Percentiles rank a stretch among this genome's conserved stretches.
Evolutionary conservation across 1,139 yeast species (phyloP).

Genomic region (Insectozyma bohioensis): DNA sequence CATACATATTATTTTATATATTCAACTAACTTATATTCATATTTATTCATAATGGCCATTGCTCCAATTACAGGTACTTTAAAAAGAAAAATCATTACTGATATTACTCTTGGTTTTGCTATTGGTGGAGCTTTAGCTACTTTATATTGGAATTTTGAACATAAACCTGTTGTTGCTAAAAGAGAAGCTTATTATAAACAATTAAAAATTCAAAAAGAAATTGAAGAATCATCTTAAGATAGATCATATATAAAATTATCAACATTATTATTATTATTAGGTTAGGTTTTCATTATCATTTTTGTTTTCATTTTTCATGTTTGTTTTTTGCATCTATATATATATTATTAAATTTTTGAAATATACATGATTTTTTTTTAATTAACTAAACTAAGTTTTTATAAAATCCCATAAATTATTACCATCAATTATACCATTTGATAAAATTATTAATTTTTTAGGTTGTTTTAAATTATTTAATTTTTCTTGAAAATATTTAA

Average conservation of each 20-base stretch:
- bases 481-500: conserved; percentile 52
- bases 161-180: conserved; percentile 65
- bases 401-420: conserved; percentile 26
- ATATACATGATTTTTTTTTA: not conserved
- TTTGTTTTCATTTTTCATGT: not conserved
- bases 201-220: conserved; percentile 70
- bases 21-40: too few relatives aligned
- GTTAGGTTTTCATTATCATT: not conserved
- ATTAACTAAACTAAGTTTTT: conserved; percentile 2
- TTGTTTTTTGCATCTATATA: too few relatives aligned
- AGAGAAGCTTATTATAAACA: conserved; percentile 88
- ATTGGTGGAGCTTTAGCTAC: conserved; percentile 38
- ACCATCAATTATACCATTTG: conserved; percentile 58
- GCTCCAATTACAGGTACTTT: conserved; percentile 89
- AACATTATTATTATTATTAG: not conserved
- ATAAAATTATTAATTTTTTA: conserved; percentile 50
- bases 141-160: conserved; percentile 44
- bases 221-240: conserved; percentile 47
- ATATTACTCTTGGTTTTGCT: conserved; percentile 66
- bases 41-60: conserved; percentile 58
- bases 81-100: conserved; percentile 79
- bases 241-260: not conserved
- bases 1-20: too few relatives aligned
- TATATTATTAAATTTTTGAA: too few relatives aligned
- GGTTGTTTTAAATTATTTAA: conserved; percentile 23